Base-by-base conservation (phyloP, 768 basidiomycete species). In the Multifurca ochricompacta region DNA sequence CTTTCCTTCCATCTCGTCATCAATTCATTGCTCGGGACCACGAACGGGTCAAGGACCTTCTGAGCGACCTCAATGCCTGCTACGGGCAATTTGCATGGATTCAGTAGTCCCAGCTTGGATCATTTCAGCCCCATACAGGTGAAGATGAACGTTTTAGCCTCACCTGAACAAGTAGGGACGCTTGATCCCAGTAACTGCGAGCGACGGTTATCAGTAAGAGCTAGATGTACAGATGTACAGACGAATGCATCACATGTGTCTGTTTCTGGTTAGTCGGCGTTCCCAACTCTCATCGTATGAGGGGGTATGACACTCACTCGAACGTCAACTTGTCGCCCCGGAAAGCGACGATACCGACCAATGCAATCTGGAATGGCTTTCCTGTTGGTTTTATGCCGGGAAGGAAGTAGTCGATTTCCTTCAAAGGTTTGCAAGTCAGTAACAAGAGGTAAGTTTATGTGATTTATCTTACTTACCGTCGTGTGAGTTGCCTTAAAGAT, bases 291-390 rank as follows among this genome's bases (percentile, higher is more conserved):
- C 19, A 14, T 28, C 3, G 27, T 13, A 42, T 13, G 46, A 27
- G 6, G 4, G 6, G 5, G n/a, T n/a, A n/a, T n/a, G n/a, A n/a
- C n/a, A 66, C 73, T 55, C 63, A 75, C 71, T 77, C 77, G 59
- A 76, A 75, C 37, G 71, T 73, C 31, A 77, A 60, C 50, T 75
- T 75, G 59, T 77, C 75, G n/a, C 77, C 76, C 42, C 74, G 66
- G 43, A 78, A 72, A 10, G 73, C 74, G 23, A 76, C 67, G 18
- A 77, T 64, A 18, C 73, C 74, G 11, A 75, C 73, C 46, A 77
- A 61, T 0, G 75, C 72, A 4, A 77, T 66, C 31, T 71, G 66
- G 13, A 77, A 56, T 1, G 63, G 64, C 50, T 70, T 75, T 23
- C 70, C 71, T 0, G 67, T 68, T 37, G 67, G 67, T 51, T 61